phyloP scores from a whole-genome alignment of 805 yeast species.

The Groenewaldozyma tartarivorans region DNA sequence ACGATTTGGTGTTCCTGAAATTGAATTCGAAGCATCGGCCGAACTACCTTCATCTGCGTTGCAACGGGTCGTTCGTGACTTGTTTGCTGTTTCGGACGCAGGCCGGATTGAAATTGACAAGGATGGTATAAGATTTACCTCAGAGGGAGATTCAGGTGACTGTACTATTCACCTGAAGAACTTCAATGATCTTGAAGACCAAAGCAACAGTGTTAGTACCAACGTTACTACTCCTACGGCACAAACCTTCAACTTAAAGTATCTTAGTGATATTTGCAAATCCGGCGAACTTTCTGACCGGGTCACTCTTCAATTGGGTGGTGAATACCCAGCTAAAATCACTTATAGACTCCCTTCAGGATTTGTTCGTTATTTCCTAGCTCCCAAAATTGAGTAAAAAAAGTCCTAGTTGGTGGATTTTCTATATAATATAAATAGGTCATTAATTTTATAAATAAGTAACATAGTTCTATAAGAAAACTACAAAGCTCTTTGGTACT shows the following conservation, averaged over 20 bases:
- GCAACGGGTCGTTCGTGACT: slow-evolving; percentile 81
- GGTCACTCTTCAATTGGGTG: slow-evolving; percentile 79
- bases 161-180: slow-evolving; percentile 86
- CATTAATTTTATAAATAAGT: background rate
- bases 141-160: slow-evolving; percentile 86
- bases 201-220: slow-evolving; percentile 65
- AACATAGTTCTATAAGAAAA: too few species aligned
- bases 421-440: background rate
- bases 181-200: slow-evolving; percentile 62
- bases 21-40: slow-evolving; percentile 79
- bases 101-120: slow-evolving; percentile 77
- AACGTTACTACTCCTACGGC: slow-evolving; percentile 80
- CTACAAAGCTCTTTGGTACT: too few species aligned
- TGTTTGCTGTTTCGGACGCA: slow-evolving; percentile 69
- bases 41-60: slow-evolving; percentile 84
- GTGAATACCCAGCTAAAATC: slow-evolving; percentile 86
- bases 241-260: slow-evolving; percentile 84
- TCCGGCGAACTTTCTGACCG: slow-evolving; percentile 70
- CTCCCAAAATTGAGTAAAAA: slow-evolving; percentile 95
- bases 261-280: slow-evolving; percentile 82
- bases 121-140: slow-evolving; percentile 79
- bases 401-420: slow-evolving; percentile 3
- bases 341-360: slow-evolving; percentile 90
- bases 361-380: slow-evolving; percentile 87
- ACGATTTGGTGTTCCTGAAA: slow-evolving; percentile 84